phyloP scores from a whole-genome alignment of 805 yeast genomes.

The Candida chauliodis region DNA sequence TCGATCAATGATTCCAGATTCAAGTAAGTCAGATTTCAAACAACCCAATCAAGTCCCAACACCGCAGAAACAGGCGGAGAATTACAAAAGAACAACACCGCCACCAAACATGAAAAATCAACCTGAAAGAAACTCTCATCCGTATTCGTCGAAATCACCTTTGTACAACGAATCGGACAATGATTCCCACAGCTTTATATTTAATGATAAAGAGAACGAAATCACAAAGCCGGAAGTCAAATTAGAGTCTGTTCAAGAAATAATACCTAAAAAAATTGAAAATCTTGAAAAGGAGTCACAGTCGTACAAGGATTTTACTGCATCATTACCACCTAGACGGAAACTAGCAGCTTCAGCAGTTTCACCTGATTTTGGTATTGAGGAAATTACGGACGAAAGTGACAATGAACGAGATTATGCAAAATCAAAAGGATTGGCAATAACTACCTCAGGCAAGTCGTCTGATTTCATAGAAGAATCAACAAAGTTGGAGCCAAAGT shows the following conservation, averaged over 20 bases:
- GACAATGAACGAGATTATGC: constrained; percentile 17
- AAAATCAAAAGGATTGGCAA: constrained; percentile 9
- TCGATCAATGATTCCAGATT: not conserved
- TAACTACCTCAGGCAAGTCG: constrained; percentile 2
- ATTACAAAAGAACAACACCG: not conserved
- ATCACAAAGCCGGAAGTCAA: not conserved
- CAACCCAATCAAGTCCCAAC: not conserved
- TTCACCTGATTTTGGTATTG: constrained; percentile 34
- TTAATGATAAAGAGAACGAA: constrained; percentile 6
- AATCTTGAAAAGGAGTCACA: not conserved
- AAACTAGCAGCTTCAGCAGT: constrained; percentile 1
- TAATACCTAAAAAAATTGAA: not conserved
- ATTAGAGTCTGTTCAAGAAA: not conserved
- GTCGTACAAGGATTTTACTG: constrained; percentile 9
- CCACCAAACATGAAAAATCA: not conserved
- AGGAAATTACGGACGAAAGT: constrained; percentile 30
- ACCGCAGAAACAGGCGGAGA: not conserved
- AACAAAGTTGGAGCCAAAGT: constrained; percentile 5
- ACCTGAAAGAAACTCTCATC: constrained; percentile 2
- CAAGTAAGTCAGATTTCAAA: not conserved
- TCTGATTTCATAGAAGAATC: constrained; percentile 10
- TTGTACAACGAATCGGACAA: constrained; percentile 8
- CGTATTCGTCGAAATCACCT: constrained; percentile 3
- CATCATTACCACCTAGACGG: constrained; percentile 8
- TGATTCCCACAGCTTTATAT: constrained; percentile 17